phyloP scores from a whole-genome alignment of 2,329 filamentous ascomycete genomes.

The Phyllosticta paracitricarpa region DNA sequence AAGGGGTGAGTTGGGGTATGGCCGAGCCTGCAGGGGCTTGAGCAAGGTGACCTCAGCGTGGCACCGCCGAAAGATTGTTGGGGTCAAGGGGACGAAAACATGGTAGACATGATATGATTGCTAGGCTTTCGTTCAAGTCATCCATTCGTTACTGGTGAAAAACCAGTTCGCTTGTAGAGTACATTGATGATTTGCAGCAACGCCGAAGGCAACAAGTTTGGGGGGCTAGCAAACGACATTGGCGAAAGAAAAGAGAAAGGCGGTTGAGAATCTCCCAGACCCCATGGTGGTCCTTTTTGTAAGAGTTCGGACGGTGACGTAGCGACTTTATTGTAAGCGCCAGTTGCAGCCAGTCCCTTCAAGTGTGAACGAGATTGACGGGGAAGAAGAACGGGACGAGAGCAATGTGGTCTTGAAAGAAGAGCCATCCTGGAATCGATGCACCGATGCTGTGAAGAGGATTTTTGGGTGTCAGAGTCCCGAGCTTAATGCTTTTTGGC shows the following conservation, averaged over 20 bases:
- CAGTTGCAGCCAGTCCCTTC: not conserved
- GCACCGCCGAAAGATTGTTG: not conserved
- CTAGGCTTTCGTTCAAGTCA: not conserved
- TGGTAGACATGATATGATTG: not conserved
- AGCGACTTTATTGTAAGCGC: not conserved
- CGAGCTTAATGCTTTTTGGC: constrained; percentile 2
- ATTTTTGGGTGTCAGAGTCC: too few relatives aligned
- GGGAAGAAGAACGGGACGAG: not conserved
- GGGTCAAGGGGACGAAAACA: not conserved
- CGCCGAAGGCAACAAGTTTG: not conserved
- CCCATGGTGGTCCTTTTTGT: constrained; percentile 10
- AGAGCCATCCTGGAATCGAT: not conserved
- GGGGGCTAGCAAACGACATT: not conserved
- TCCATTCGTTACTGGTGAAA: constrained; percentile 7
- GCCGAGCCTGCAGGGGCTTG: not conserved
- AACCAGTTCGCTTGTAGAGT: constrained; percentile 1
- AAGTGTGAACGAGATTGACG: not conserved
- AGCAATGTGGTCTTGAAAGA: not conserved
- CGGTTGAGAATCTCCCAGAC: constrained; percentile 2
- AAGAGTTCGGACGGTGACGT: not conserved
- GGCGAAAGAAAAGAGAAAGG: not conserved
- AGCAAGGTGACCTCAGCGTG: not conserved
- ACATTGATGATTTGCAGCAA: not conserved
- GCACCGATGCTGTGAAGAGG: not conserved
- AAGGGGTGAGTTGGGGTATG: not conserved